Conservation (phyloP, 805 yeast genomes). For the Limtongia smithiae region DNA sequence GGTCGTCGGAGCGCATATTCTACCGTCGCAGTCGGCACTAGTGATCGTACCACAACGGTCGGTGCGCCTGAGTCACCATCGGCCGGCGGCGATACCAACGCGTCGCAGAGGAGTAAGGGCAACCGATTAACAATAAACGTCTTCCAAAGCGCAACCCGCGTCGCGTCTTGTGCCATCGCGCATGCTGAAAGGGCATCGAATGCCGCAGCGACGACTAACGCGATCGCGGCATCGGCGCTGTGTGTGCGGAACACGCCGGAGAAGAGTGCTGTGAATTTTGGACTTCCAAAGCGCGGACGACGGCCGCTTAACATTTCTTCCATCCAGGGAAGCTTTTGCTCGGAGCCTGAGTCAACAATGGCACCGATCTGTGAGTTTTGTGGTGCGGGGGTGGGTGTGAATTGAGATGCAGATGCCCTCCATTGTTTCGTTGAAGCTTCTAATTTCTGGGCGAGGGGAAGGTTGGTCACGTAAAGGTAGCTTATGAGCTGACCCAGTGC, state of each 20-base stretch:
- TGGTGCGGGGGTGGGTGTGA: background rate
- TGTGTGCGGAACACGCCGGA: background rate
- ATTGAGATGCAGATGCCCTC: background rate
- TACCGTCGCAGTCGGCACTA: constrained; percentile 16
- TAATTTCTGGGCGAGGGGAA: constrained; percentile 8
- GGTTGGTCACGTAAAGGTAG: constrained; percentile 10
- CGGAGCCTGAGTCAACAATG: background rate
- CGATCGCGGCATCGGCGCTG: constrained; percentile 14
- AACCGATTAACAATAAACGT: constrained; percentile 19
- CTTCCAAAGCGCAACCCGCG: constrained; percentile 18
- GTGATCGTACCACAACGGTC: background rate
- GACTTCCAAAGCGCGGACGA: constrained; percentile 15
- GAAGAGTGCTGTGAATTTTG: background rate
- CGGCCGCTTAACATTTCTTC: constrained; percentile 8
- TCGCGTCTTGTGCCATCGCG: constrained; percentile 14
- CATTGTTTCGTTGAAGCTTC: background rate
- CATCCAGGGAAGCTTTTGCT: constrained; percentile 10
- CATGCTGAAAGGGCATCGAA: constrained; percentile 13
- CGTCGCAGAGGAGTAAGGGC: constrained; percentile 8
- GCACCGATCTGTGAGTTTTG: background rate
- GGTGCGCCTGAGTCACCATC: too few relatives aligned
- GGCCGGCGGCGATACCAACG: too few relatives aligned
- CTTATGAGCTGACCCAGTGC: constrained; percentile 2
- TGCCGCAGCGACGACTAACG: constrained; percentile 9
- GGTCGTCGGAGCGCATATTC: constrained; percentile 22